Evolutionary conservation across 345 rosid genomes (phyloP).

Genomic region (Sisymbrium irio): DNA sequence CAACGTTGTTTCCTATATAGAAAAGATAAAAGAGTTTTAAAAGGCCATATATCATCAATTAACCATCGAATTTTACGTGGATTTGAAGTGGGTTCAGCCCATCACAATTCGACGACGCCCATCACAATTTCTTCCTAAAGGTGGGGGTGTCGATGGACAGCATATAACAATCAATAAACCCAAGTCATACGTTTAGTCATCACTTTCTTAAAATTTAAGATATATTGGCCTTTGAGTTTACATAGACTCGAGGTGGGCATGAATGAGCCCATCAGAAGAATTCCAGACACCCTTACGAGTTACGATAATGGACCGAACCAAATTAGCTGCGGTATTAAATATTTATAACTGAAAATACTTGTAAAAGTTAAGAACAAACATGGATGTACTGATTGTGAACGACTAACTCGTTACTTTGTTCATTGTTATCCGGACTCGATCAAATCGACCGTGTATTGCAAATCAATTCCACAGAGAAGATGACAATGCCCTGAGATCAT

Average conservation of each 20-base stretch:
- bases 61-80: not conserved
- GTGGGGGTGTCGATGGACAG: too few species aligned
- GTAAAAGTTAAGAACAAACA: too few species aligned
- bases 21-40: not conserved
- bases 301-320: too few species aligned
- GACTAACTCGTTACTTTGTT: not conserved
- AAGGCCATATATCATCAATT: not conserved
- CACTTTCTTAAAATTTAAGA: too few species aligned
- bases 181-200: not conserved
- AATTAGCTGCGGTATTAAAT: too few species aligned
- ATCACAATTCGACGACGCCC: not conserved
- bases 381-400: not conserved
- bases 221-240: too few species aligned
- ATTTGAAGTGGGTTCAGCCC: not conserved
- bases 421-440: not conserved
- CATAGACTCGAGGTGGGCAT: too few species aligned
- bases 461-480: not conserved
- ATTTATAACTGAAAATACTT: too few species aligned
- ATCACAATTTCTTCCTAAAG: not conserved
- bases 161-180: not conserved
- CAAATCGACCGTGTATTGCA: not conserved
- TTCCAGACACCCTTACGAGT: too few species aligned
- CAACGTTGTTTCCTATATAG: conserved; percentile 14
- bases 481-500: not conserved
- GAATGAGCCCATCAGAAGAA: too few species aligned